Conservation (phyloP, 2,329 filamentous ascomycete species). For the Xenosphaeropsis pyriputrescens region DNA sequence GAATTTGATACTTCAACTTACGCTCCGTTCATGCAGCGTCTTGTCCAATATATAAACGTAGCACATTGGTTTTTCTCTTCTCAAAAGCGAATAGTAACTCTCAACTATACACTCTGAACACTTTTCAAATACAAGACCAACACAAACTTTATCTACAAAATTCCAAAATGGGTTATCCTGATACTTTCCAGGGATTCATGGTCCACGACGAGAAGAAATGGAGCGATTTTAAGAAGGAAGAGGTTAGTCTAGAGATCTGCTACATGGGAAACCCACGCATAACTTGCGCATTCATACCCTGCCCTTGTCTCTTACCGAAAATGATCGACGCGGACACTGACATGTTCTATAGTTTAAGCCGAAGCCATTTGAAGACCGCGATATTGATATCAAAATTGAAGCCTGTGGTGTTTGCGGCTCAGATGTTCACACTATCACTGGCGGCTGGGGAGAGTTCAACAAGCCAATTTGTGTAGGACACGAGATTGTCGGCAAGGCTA, state of each 20-base stretch:
- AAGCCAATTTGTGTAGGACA: conserved; percentile 26
- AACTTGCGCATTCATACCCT: background rate
- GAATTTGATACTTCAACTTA: no score
- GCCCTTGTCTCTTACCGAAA: no score
- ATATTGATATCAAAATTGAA: conserved; percentile 78
- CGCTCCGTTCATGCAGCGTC: no score
- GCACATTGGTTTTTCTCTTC: no score
- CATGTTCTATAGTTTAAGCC: conserved; percentile 30
- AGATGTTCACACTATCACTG: conserved; percentile 55
- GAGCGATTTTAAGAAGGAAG: conserved; percentile 11
- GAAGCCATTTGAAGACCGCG: conserved; percentile 74
- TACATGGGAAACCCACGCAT: background rate
- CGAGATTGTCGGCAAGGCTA: conserved; percentile 28
- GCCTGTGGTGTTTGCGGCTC: conserved; percentile 63
- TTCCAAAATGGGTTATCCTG: conserved; percentile 25
- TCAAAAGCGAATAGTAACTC: no score
- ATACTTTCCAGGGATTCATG: conserved; percentile 46
- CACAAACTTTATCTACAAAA: background rate
- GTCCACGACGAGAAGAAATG: conserved; percentile 19
- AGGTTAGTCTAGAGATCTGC: conserved; percentile 4
- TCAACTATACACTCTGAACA: background rate
- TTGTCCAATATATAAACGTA: no score
- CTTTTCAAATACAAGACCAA: background rate
- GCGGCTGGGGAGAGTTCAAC: conserved; percentile 27
- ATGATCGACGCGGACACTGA: no score